Percentiles rank a stretch among this genome's conserved stretches.
These are phyloP conservation scores for Pichia cactophila DNA, from an alignment of 1,139 yeast species.

Conservation along the genomic window DNA sequence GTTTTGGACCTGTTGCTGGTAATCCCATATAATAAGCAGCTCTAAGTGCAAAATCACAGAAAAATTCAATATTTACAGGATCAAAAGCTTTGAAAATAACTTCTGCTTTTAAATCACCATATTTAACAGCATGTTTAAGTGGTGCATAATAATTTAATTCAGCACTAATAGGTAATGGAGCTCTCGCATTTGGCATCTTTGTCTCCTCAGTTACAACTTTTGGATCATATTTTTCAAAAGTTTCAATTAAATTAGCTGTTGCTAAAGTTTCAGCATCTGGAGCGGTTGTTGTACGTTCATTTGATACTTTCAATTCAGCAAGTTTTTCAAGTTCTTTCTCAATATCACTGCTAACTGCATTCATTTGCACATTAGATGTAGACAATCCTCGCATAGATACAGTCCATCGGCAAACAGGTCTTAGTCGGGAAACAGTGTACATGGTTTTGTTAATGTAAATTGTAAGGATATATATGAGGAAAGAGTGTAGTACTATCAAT, in stretches of 20 bases:
- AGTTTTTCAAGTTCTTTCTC: slow-evolving; percentile 22
- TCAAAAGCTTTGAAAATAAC: slow-evolving; percentile 68
- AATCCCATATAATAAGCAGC: slow-evolving; percentile 86
- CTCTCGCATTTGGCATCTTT: slow-evolving; percentile 24
- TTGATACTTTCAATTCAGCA: slow-evolving; percentile 20
- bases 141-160: slow-evolving; percentile 82
- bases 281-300: slow-evolving; percentile 11
- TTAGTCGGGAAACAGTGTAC: not conserved
- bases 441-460: not conserved
- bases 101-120: slow-evolving; percentile 68
- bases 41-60: slow-evolving; percentile 79
- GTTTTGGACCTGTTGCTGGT: slow-evolving; percentile 66
- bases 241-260: slow-evolving; percentile 21
- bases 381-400: not conserved
- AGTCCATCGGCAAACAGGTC: not conserved
- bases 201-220: slow-evolving; percentile 33
- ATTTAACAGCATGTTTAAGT: slow-evolving; percentile 53
- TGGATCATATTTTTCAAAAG: slow-evolving; percentile 35
- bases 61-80: slow-evolving; percentile 61
- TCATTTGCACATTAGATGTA: not conserved
- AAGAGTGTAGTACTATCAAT: not conserved
- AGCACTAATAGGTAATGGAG: slow-evolving; percentile 77
- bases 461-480: no score
- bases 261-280: slow-evolving; percentile 14
- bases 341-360: slow-evolving; percentile 7